Percentiles rank a stretch among this genome's conserved stretches.
Evolutionary conservation across 352 stramenopile species (phyloP).

Genomic region (Pythium guiyangense): DNA sequence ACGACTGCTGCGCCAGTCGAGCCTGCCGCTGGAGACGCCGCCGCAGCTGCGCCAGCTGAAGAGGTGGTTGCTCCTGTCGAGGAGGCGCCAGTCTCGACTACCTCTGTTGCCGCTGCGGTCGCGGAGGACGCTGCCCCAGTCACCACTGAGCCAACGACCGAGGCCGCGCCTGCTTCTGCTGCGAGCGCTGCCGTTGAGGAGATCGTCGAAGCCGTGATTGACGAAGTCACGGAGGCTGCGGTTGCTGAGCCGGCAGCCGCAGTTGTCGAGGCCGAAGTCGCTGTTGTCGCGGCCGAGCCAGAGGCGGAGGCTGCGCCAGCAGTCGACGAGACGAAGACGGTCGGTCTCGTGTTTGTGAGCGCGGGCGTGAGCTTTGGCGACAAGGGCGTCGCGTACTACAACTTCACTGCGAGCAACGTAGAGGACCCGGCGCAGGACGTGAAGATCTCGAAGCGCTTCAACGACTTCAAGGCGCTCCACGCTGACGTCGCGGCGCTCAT

Average conservation of each 20-base stretch:
- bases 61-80: constrained; percentile 17
- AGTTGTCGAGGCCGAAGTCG: constrained; percentile 4
- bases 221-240: constrained; percentile 17
- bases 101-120: constrained; percentile 10
- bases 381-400: constrained; percentile 57
- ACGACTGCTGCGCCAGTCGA: not conserved
- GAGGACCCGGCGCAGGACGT: constrained; percentile 36
- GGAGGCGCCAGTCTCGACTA: constrained; percentile 3
- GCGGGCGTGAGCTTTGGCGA: constrained; percentile 41
- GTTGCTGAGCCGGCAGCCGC: constrained; percentile 7
- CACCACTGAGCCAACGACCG: constrained; percentile 4
- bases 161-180: constrained; percentile 8
- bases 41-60: constrained; percentile 3
- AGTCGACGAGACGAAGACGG: constrained; percentile 15
- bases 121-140: constrained; percentile 8
- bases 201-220: not conserved
- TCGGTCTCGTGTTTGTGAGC: constrained; percentile 32
- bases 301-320: constrained; percentile 13
- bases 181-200: not conserved
- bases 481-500: constrained; percentile 44
- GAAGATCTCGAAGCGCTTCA: constrained; percentile 64
- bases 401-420: constrained; percentile 41
- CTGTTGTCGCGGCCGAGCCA: not conserved
- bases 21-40: constrained; percentile 3
- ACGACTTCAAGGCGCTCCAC: constrained; percentile 71